Base-by-base conservation (phyloP, 495 filamentous ascomycete species). In the Xylaria telfairii region DNA sequence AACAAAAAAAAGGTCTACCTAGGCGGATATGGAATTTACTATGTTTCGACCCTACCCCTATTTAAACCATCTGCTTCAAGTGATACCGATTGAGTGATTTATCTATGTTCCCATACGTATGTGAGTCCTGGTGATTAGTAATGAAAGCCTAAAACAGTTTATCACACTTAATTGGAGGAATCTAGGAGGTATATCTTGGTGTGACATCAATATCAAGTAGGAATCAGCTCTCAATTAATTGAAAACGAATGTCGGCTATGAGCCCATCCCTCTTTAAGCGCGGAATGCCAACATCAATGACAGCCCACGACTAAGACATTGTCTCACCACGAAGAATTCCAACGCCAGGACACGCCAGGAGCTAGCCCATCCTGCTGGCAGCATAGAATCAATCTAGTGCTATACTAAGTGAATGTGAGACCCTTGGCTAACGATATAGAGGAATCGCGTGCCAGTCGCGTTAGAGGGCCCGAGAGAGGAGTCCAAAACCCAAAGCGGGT, bases 381-480 rank as follows among this genome's bases (percentile, higher is more conserved):
- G n/a, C 59, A 32, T 42, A 19, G 59, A 41, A 59, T 17, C 32
- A 37, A 62, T 62, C 17, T 62, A 42, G 37, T 42, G 34, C 24
- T 21, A n/a, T 15, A 4, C 9, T 21, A n/a, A 12, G 56, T 3
- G n/a, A 19, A 37, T 59, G 30, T 59, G 32, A 37, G 56, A 59
- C 56, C 10, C 37, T 21, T n/a, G 10, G 19, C 59, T 15, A 5
- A 26, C 21, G 13, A 49, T 49, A 32, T 53, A 69, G 32, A 24
- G 44, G 26, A 53, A 54, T 30, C 56, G 67, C 67, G 67, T 69
- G 57, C 67, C 67, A 69, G 67, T 69, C 67, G 67, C 67, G 67
- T 51, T 21, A 15, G 67, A 56, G 46, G 34, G 21, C 21, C 24
- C 34, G 34, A 28, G n/a, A 66, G 21, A 54, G 32, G 49, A 21